Evolutionary conservation across 1,284 basidiomycete species (phyloP), one percentile per base, ranked within the genome.

Genomic region (Phellinidium pouzarii): DNA sequence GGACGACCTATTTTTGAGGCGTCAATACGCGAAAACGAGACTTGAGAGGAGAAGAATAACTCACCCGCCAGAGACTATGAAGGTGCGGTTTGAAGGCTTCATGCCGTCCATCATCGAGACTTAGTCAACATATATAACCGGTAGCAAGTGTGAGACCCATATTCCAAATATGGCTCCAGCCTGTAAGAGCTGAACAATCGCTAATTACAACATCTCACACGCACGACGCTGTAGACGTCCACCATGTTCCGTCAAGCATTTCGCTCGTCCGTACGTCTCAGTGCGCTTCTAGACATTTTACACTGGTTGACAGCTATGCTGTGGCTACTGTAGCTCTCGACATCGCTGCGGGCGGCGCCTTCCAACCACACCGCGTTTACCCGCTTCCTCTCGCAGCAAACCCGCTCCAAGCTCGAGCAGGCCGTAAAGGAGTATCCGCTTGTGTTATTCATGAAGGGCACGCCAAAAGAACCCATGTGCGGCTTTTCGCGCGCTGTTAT

Each of bases 401-500:
- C 54, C 11, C 59, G 60, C 22, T 36, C 51, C 20, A 55, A 56
- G 36, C 55, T 61, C 20, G 42, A 58, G 22, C 40, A 77, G 70
- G 76, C 76, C 14, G 76, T 82, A 46, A 67, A 74, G 20, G 60
- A 66, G 29, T 70, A 76, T 59, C 77, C 79, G 1, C 65, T 82
- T 27, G 80, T 84, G 25, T 65, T 84, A 14, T 84, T 84, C 69
- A 84, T 84, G 80, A 84, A 84, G 67, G 81, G 86, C 31, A 84
- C 80, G 0, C 85, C 84, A 1, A 74, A 80, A n/a, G 60, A 70
- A 42, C 86, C 85, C 9, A 80, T 84, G 65, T 88, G 85, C 63
- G 86, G 96, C 19, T 99, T 98, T 78, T 95, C 92, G 20, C 78
- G 95, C 45, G 95, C 94, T 1, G 93, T 91, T 1, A 78, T 91